phyloP scores from a whole-genome alignment of 1,284 basidiomycete genomes.

The Puccinia sorghi region DNA sequence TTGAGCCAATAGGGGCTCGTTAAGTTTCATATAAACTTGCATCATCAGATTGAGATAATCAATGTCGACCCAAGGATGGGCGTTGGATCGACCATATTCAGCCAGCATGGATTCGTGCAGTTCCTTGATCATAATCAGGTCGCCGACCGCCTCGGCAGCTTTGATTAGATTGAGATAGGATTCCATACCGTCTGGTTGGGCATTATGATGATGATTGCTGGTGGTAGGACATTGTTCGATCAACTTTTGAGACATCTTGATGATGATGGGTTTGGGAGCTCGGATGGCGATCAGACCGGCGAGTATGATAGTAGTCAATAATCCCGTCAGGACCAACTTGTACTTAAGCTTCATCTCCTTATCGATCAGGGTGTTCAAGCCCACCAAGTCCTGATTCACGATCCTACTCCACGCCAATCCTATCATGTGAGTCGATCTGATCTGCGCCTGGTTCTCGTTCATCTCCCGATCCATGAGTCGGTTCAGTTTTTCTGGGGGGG shows the following conservation, averaged over 20 bases:
- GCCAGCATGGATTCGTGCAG: conserved; percentile 9
- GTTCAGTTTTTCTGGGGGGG: not conserved
- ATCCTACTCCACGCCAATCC: conserved; percentile 34
- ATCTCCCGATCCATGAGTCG: conserved; percentile 24
- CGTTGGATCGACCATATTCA: conserved; percentile 7
- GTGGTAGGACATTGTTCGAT: conserved; percentile 34
- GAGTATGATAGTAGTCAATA: conserved; percentile 29
- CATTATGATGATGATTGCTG: not conserved
- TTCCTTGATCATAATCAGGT: conserved; percentile 37
- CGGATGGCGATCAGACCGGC: conserved; percentile 27
- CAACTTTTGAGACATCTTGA: conserved; percentile 40
- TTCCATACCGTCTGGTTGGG: conserved; percentile 10
- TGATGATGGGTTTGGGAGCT: conserved; percentile 26
- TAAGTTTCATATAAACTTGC: conserved; percentile 31
- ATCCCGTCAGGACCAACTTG: conserved; percentile 37
- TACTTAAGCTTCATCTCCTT: conserved; percentile 35
- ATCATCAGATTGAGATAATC: conserved; percentile 29
- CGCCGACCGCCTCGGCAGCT: conserved; percentile 15
- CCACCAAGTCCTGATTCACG: conserved; percentile 25
- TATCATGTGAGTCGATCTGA: conserved; percentile 31
- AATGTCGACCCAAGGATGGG: not conserved
- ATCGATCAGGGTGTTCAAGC: conserved; percentile 23
- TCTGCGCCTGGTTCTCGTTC: not conserved
- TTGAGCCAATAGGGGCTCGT: conserved; percentile 36
- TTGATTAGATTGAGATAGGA: conserved; percentile 17